Conservation (phyloP, 495 filamentous ascomycete genomes). For the Trichoderma erinaceum region DNA sequence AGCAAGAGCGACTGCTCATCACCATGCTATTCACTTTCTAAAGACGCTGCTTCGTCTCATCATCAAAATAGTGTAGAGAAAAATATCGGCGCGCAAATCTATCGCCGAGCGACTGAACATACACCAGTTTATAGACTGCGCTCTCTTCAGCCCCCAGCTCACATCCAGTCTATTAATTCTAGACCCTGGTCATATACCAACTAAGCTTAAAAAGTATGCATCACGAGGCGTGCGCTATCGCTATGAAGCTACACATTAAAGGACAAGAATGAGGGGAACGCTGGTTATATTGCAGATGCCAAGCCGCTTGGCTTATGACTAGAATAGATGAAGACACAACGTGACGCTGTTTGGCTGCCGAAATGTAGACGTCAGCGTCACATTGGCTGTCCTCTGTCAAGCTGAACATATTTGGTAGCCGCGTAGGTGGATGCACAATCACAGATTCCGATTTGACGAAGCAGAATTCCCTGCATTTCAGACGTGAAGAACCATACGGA, state of each 20-base stretch:
- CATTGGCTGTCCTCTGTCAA: too few relatives aligned
- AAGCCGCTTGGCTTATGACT: not conserved
- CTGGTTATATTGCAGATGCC: not conserved
- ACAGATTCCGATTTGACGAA: too few relatives aligned
- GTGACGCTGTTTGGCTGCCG: too few relatives aligned
- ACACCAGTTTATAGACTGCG: not conserved
- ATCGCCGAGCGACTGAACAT: too few relatives aligned
- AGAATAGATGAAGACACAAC: too few relatives aligned
- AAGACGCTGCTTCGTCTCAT: not conserved
- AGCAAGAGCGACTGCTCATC: too few relatives aligned
- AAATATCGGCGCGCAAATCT: not conserved
- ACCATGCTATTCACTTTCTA: not conserved
- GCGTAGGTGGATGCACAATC: too few relatives aligned
- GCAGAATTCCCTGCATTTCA: too few relatives aligned
- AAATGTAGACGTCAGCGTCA: too few relatives aligned
- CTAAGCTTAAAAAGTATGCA: not conserved
- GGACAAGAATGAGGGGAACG: not conserved
- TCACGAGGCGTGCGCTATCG: not conserved
- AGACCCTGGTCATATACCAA: not conserved
- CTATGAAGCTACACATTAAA: not conserved
- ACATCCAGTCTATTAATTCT: not conserved
- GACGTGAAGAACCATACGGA: too few relatives aligned
- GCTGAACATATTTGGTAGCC: too few relatives aligned
- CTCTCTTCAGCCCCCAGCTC: not conserved
- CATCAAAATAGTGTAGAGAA: not conserved